A percentile compares a stretch with the other conserved stretches of the same genome.
Evolutionary conservation across 768 basidiomycete genomes (phyloP).

Genomic region (Amanita inopinata): DNA sequence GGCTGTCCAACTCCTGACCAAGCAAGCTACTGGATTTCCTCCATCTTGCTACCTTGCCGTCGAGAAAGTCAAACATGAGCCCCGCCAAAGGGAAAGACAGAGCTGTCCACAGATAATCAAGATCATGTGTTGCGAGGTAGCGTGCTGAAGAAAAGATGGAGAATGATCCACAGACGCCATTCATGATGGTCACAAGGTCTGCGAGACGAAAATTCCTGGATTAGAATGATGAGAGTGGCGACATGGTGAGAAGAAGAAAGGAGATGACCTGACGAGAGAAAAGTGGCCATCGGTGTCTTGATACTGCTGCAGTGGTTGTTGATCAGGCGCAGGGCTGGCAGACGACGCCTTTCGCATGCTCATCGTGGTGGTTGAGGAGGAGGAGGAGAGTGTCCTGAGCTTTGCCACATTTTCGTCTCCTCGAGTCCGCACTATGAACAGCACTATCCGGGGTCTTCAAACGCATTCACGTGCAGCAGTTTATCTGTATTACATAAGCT

Average conservation of each 20-base stretch:
- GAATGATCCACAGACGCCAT: constrained; percentile 95
- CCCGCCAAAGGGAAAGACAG: constrained; percentile 84
- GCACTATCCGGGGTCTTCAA: neutral
- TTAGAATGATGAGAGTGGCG: neutral
- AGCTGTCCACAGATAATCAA: constrained; percentile 78
- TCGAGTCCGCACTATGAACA: neutral
- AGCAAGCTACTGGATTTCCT: constrained; percentile 91
- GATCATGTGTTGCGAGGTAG: constrained; percentile 75
- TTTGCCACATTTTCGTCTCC: neutral
- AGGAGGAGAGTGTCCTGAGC: neutral
- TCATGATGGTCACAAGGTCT: constrained; percentile 97
- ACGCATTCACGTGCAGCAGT: neutral
- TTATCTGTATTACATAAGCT: neutral
- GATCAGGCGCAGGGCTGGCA: neutral
- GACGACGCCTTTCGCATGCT: neutral
- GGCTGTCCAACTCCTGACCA: constrained; percentile 94
- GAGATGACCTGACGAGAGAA: constrained; percentile 80
- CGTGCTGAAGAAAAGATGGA: constrained; percentile 90
- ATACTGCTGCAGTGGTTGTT: constrained; percentile 57
- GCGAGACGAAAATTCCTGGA: constrained; percentile 93
- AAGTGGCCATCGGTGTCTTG: constrained; percentile 91
- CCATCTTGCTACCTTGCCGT: constrained; percentile 98
- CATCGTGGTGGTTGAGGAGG: neutral
- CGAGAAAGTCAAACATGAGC: constrained; percentile 94
- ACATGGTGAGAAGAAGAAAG: constrained; percentile 9